Percentiles rank a stretch among this genome's conserved stretches.
These are phyloP conservation scores for Boletus smithii DNA, from an alignment of 1,284 basidiomycete species.

Conservation along the genomic window DNA sequence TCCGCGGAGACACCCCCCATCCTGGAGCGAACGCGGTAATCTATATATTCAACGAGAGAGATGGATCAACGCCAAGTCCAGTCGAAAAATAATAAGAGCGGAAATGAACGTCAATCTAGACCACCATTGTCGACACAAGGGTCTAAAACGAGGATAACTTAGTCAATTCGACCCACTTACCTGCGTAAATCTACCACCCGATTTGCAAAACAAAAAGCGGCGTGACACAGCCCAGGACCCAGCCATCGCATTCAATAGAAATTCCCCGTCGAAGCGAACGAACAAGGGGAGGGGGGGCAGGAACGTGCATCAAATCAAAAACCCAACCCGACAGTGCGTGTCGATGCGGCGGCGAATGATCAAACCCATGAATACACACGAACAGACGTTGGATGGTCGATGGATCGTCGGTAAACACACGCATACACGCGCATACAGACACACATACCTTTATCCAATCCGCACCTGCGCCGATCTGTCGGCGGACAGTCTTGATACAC, in stretches of 20 bases:
- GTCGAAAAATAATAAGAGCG: conserved; percentile 12
- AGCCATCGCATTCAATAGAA: neutral
- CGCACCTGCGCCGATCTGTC: conserved; percentile 64
- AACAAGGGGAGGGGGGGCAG: neutral
- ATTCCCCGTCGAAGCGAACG: conserved; percentile 1
- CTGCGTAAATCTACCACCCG: conserved; percentile 46
- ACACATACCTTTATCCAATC: conserved; percentile 58
- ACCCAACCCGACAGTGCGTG: neutral
- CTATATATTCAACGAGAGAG: conserved; percentile 30
- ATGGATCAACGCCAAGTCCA: neutral
- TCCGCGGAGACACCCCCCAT: conserved; percentile 40
- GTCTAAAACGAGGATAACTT: conserved; percentile 11
- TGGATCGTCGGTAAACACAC: neutral
- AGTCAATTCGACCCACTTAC: conserved; percentile 30
- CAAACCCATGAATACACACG: no score
- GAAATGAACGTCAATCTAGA: conserved; percentile 25
- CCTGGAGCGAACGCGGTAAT: conserved; percentile 50
- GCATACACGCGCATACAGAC: conserved; percentile 7
- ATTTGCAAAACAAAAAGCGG: no score
- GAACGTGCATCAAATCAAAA: conserved; percentile 18
- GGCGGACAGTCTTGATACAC: conserved; percentile 54
- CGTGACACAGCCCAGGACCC: conserved; percentile 1
- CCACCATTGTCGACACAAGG: conserved; percentile 1
- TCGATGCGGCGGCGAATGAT: no score
- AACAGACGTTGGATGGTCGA: no score